Conservation (phyloP, 495 filamentous ascomycete species). For the Penicillium paradoxum region DNA sequence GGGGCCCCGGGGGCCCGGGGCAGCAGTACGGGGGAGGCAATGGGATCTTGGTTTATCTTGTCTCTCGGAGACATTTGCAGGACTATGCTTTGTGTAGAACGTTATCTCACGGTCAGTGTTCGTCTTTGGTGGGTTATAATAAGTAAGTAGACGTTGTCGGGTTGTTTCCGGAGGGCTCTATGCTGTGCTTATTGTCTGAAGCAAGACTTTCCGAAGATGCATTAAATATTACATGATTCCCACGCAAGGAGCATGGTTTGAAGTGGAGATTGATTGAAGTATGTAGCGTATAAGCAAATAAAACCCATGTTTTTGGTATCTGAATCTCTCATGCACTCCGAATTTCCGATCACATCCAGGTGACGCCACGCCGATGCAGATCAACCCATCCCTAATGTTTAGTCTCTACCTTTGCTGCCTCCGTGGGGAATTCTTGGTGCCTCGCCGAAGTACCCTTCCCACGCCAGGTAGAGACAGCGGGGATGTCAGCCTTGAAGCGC, state of each 20-base stretch:
- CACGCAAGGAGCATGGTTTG: background rate
- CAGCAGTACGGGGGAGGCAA: background rate
- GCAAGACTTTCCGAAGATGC: background rate
- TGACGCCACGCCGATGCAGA: slow-evolving; percentile 14
- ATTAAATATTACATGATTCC: background rate
- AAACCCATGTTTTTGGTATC: slow-evolving; percentile 17
- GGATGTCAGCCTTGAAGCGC: slow-evolving; percentile 81
- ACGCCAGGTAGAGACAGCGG: slow-evolving; percentile 90
- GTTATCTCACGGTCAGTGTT: background rate
- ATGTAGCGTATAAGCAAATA: slow-evolving; percentile 1
- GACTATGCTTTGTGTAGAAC: background rate
- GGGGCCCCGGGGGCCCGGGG: background rate
- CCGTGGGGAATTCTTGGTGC: slow-evolving; percentile 46
- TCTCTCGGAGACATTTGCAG: background rate
- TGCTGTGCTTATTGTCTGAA: too few relatives aligned
- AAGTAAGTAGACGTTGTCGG: background rate
- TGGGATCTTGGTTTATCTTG: background rate
- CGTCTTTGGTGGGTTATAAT: background rate
- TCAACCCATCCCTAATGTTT: slow-evolving; percentile 4
- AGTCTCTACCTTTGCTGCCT: slow-evolving; percentile 8
- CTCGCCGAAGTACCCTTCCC: slow-evolving; percentile 87
- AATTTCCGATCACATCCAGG: slow-evolving; percentile 7
- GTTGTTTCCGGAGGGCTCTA: background rate
- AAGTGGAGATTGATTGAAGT: background rate
- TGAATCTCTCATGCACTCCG: slow-evolving; percentile 12